Evolutionary conservation across 768 basidiomycete genomes (phyloP), one percentile per base, ranked within the genome.

Genomic region (Amanita exitialis): DNA sequence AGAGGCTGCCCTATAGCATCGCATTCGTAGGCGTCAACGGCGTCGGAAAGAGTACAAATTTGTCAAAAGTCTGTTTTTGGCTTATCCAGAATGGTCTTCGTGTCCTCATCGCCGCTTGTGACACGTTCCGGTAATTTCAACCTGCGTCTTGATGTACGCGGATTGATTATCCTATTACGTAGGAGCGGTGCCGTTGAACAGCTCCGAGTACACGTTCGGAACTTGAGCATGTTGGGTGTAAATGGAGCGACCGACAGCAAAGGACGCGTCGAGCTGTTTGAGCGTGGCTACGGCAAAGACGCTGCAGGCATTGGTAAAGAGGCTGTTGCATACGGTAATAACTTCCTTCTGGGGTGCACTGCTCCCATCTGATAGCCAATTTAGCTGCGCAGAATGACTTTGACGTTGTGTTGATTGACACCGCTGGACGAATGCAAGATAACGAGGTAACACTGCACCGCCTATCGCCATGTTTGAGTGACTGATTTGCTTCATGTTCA

Each of bases 21-120:
- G 85, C 92, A 0, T 99, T 99, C 63, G 93, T 98, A 37, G 96
- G 96, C 12, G 96, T 99, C 34, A 99, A 99, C 61, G 96, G 96
- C 21, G 96, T 99, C 21, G 96, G 96, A 28, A 99, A 99, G 72
- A 95, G 91, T 59, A 98, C 96, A 5, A 99, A 98, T 66, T 70
- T 99, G 37, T 90, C 87, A 38, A 99, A 99, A 72, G 95, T 99
- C 45, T 94, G 92, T 68, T 99, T 98, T 70, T 99, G 96, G 96
- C 74, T 99, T 35, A 84, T 99, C 49, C 96, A 99, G 67, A 99
- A 99, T 61, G 84, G 87, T 4, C 67, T 95, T 35, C 75, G 86
- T 36, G 95, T 99, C 36, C 74, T 99, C 57, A 98, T 99, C 59
- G 96, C 96, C 38, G 96, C 96, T 10, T 99, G 96, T 62, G 96